Evolutionary conservation across 2,329 filamentous ascomycete species (phyloP), one percentile per base, ranked within the genome.

Genomic region (Triangularia verruculosa): DNA sequence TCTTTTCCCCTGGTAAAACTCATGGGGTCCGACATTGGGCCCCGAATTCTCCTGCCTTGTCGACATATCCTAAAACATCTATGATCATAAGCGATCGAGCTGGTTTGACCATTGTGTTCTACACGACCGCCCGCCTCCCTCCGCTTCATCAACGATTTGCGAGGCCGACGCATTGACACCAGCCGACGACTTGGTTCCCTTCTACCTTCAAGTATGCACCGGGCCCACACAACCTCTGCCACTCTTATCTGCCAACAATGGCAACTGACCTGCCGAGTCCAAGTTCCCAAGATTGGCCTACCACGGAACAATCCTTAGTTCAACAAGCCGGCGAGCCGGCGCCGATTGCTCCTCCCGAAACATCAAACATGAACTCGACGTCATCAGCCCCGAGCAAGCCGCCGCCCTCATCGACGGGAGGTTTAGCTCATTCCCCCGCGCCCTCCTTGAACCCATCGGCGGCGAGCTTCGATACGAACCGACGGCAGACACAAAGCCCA

Each of bases 371-470:
- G 74, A 76, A 67, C 70, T 70, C 74, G 70, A 74, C 74, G 60
- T 72, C 77, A 61, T 74, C 75, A 12, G 77, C 73, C 55, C 60
- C 75, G 76, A 83, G 82, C 76, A 86, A 86, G 78, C 80, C 82
- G 75, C 79, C 82, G 78, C 80, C 82, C 75, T 79, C 82, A 57
- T 71, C 74, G 55, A 70, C 71, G 68, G 68, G 78, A 61, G 71
- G 79, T 51, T 72, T 78, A 47, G 78, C 76, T 57, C 77, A 81
- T 67, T 74, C 77, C 12, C 72, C 78, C 27, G 73, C 77, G 15
- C 72, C 76, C 4, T 78, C 80, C 67, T 71, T 78, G 43, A 8
- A 4, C 17, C 73, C 79, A 28, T 76, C 79, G 34, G 75, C 78
- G 5, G 73, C 80, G 61, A 79, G 73, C 73, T 82, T 84, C 73